Evolutionary conservation across 2,329 filamentous ascomycete species (phyloP).

Genomic region (Colletotrichum simmondsii): DNA sequence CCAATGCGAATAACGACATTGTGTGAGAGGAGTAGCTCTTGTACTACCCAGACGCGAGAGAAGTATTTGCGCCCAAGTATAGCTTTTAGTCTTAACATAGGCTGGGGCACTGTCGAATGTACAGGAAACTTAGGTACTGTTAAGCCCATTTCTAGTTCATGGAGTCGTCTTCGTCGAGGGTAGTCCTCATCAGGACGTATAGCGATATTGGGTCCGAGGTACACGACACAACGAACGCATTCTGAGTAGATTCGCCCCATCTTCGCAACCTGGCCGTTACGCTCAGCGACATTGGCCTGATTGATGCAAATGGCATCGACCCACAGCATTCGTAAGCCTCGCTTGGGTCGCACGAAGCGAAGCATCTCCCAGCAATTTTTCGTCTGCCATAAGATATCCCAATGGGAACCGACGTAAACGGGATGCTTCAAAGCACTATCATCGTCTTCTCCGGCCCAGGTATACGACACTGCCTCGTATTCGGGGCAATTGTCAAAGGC

Average conservation of each 20-base stretch:
- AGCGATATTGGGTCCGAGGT: conserved; percentile 33
- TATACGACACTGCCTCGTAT: conserved; percentile 12
- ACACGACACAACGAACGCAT: conserved; percentile 35
- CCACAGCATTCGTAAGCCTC: conserved; percentile 36
- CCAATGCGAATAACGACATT: background rate
- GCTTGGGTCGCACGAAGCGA: conserved; percentile 20
- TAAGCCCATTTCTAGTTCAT: background rate
- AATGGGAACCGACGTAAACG: conserved; percentile 37
- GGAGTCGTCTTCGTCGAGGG: background rate
- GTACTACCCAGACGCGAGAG: conserved; percentile 1
- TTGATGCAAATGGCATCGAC: conserved; percentile 42
- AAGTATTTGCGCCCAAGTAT: background rate
- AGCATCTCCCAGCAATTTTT: conserved; percentile 43
- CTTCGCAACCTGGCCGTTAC: conserved; percentile 36
- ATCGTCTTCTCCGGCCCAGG: background rate
- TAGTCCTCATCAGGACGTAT: background rate
- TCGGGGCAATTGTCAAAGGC: background rate
- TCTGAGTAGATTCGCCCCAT: conserved; percentile 39
- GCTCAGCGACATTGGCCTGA: conserved; percentile 35
- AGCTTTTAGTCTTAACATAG: too few relatives aligned
- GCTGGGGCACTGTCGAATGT: too few relatives aligned
- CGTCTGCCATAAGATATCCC: conserved; percentile 42
- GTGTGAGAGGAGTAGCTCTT: background rate
- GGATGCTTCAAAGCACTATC: background rate
- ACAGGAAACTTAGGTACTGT: background rate